Conservation (phyloP, 768 basidiomycete species). For the Leccinum uliginosum region DNA sequence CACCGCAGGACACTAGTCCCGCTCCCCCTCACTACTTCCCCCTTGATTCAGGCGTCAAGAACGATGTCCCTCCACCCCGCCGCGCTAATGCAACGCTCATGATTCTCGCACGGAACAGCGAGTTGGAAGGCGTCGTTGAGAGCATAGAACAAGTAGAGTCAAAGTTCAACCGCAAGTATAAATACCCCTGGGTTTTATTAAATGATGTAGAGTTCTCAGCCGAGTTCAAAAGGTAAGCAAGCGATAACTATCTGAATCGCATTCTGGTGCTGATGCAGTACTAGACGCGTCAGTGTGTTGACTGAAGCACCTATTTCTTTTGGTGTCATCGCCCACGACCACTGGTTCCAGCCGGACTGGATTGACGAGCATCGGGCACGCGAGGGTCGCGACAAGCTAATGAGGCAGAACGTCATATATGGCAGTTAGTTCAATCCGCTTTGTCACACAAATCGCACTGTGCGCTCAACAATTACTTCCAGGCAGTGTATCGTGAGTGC, state of each 20-base stretch:
- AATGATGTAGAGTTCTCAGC: constrained; percentile 57
- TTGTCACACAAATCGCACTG: not conserved
- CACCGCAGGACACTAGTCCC: not conserved
- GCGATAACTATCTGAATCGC: not conserved
- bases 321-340: constrained; percentile 52
- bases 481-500: constrained; percentile 44
- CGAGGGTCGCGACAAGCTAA: constrained; percentile 50
- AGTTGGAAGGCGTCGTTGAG: constrained; percentile 40
- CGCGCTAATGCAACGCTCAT: constrained; percentile 60
- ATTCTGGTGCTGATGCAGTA: constrained; percentile 14
- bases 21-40: constrained; percentile 1
- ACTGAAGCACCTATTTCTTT: constrained; percentile 45
- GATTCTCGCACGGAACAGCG: constrained; percentile 48
- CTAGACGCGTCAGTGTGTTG: constrained; percentile 32
- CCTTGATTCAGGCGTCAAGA: not conserved
- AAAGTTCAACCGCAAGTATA: constrained; percentile 52
- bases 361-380: constrained; percentile 64
- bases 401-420: constrained; percentile 43
- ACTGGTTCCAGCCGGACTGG: constrained; percentile 72
- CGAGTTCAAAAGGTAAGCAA: constrained; percentile 45
- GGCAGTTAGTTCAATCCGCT: constrained; percentile 35
- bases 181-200: constrained; percentile 62
- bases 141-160: constrained; percentile 55
- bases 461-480: constrained; percentile 6
- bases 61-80: not conserved